Evolutionary conservation across 345 rosid genomes (phyloP).

Genomic region (Eucalyptus regnans): DNA sequence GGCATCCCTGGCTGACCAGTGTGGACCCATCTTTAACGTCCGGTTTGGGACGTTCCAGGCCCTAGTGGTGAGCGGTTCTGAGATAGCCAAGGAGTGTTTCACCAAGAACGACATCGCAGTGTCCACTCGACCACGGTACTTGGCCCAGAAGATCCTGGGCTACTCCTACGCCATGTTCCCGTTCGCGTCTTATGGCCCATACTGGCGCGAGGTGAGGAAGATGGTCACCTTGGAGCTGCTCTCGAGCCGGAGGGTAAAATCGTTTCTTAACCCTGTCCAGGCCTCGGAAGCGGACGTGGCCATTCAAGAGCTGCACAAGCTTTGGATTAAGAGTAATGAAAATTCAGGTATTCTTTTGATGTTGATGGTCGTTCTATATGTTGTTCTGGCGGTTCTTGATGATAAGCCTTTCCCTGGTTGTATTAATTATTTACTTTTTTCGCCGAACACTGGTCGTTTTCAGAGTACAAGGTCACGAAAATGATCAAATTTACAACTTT

Average conservation of each 20-base stretch:
- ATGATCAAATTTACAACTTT: background rate
- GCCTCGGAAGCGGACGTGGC: background rate
- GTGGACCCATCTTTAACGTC: conserved; percentile 25
- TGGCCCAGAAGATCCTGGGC: conserved; percentile 1
- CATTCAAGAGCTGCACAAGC: background rate
- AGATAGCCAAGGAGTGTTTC: conserved; percentile 16
- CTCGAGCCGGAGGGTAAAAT: background rate
- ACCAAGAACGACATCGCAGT: conserved; percentile 13
- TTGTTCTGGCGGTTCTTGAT: background rate
- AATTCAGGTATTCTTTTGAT: background rate
- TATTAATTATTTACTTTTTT: background rate
- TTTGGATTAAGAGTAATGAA: background rate
- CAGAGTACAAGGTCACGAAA: background rate
- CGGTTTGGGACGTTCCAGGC: conserved; percentile 9
- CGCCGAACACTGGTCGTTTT: background rate
- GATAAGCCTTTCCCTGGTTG: background rate
- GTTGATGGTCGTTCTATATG: background rate
- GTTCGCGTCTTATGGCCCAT: conserved; percentile 6
- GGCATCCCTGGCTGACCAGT: conserved; percentile 16
- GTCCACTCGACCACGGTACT: conserved; percentile 11
- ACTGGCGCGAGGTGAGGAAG: conserved; percentile 22
- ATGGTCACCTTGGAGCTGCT: conserved; percentile 11
- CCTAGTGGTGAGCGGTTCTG: conserved; percentile 10
- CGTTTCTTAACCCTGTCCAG: background rate
- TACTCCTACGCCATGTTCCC: conserved; percentile 6